A percentile compares a stretch with the other conserved stretches of the same genome.
Conservation (phyloP, 352 stramenopile genomes). For the Pythium rhizo-oryzae region DNA sequence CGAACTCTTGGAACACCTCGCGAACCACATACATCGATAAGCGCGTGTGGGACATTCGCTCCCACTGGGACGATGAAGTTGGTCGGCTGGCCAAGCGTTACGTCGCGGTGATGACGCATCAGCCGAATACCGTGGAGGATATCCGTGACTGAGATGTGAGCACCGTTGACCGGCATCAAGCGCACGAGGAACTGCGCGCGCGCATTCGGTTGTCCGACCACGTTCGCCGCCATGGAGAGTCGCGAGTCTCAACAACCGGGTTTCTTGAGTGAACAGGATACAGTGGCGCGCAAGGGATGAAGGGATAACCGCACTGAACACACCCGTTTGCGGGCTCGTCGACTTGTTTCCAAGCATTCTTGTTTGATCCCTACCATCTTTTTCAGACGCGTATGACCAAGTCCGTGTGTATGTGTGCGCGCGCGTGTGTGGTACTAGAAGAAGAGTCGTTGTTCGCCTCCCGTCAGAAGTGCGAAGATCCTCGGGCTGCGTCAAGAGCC, state of each 20-base stretch:
- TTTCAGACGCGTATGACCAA: too few species aligned
- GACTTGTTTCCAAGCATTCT: too few species aligned
- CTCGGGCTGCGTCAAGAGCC: too few species aligned
- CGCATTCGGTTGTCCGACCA: not conserved
- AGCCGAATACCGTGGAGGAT: not conserved
- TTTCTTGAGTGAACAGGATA: not conserved
- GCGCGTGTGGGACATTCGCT: not conserved
- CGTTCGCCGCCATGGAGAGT: not conserved
- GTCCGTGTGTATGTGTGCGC: too few species aligned
- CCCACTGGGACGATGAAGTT: not conserved
- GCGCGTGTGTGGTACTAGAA: too few species aligned
- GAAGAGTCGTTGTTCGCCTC: too few species aligned
- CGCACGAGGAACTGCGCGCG: not conserved
- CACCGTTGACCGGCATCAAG: not conserved
- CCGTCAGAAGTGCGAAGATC: too few species aligned
- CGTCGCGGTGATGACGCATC: not conserved
- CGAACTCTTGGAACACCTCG: not conserved
- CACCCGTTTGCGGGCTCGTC: too few species aligned
- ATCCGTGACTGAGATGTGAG: not conserved
- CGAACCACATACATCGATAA: not conserved
- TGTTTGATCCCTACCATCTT: too few species aligned
- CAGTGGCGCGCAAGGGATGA: too few species aligned
- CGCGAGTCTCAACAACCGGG: not conserved
- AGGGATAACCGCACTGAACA: too few species aligned
- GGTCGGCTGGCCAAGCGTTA: not conserved